These are phyloP conservation scores for Phoma sp. DNA, from an alignment of 2,329 filamentous ascomycete genomes.

Conservation along the genomic window DNA sequence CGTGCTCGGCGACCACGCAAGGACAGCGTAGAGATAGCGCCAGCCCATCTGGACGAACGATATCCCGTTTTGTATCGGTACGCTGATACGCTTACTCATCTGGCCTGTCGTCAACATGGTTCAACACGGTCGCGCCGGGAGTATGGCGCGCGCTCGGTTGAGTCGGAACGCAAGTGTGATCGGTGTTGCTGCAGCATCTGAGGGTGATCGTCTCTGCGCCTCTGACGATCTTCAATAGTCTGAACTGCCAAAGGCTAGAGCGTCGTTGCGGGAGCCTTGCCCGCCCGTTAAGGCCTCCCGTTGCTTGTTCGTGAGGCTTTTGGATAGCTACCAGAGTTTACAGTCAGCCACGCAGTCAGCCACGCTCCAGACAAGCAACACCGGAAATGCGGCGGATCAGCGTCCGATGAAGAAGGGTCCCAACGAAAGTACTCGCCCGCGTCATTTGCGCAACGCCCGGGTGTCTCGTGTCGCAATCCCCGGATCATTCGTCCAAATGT, in stretches of 20 bases:
- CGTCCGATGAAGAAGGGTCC: background rate
- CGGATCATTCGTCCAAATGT: too few species aligned
- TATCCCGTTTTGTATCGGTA: constrained; percentile 6
- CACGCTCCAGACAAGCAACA: constrained; percentile 1
- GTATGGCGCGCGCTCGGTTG: background rate
- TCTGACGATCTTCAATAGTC: constrained; percentile 18
- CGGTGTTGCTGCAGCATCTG: constrained; percentile 3
- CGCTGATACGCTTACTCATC: constrained; percentile 4
- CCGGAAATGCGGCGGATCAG: background rate
- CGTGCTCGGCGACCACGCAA: constrained; percentile 11
- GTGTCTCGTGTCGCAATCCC: background rate
- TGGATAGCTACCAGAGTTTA: background rate
- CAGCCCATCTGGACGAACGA: constrained; percentile 4
- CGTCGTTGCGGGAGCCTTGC: constrained; percentile 5
- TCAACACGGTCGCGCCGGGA: constrained; percentile 1
- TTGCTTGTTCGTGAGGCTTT: constrained; percentile 7
- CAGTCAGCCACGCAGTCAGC: constrained; percentile 3
- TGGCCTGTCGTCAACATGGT: background rate
- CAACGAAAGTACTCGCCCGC: background rate
- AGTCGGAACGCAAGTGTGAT: constrained; percentile 1
- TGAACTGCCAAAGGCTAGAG: background rate
- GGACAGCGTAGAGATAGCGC: constrained; percentile 3
- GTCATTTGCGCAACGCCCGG: background rate
- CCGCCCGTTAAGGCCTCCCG: constrained; percentile 6
- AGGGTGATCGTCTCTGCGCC: constrained; percentile 1